Base-by-base conservation (phyloP, 1,284 basidiomycete species). In the Cystobasidiaceae sp. region DNA sequence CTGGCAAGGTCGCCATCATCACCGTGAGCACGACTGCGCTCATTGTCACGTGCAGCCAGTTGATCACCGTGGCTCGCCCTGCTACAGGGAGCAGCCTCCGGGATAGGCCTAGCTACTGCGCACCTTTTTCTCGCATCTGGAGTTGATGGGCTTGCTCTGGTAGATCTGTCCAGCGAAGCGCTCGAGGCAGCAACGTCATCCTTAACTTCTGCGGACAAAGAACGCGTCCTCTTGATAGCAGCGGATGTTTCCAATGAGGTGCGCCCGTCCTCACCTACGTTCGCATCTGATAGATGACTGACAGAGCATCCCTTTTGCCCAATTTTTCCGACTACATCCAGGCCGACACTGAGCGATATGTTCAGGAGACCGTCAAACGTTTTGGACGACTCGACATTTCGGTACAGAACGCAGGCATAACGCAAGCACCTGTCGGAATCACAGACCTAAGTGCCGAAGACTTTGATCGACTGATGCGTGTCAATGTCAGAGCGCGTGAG, bases 381-480 rank as follows among this genome's bases (percentile, higher is more conserved):
- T 56, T 56, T 30, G 54, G 54, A 11, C 13, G 45, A 33, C 17
- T 56, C 1, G 54, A 56, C n/a, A 56, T 56, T 30, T 56, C 54
- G 11, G 54, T 41, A 4, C 54, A 56, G 34, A 44, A 43, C 15
- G 54, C 54, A 15, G 54, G 54, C 11, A 28, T 56, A 3, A 23
- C 54, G 27, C 54, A 56, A 17, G 32, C 41, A n/a, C 54, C 41
- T n/a, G 19, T 17, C 15, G 21, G 39, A 6, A 15, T 44, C 21
- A 41, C 41, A 43, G 54, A 56, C 11, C 41, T 56, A 9, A 44
- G 6, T 15, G 1, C 13, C 4, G 39, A 56, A 13, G 54, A 43
- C n/a, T 56, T 56, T 19, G 54, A 56, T 27, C 27, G 27, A 44
- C 39, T 56, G 3, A 28, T 56, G 37, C 4, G 7, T 23, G 39